These are phyloP conservation scores for Pestalotiopsis sp. DNA, from an alignment of 2,329 filamentous ascomycete species.

Conservation along the genomic window DNA sequence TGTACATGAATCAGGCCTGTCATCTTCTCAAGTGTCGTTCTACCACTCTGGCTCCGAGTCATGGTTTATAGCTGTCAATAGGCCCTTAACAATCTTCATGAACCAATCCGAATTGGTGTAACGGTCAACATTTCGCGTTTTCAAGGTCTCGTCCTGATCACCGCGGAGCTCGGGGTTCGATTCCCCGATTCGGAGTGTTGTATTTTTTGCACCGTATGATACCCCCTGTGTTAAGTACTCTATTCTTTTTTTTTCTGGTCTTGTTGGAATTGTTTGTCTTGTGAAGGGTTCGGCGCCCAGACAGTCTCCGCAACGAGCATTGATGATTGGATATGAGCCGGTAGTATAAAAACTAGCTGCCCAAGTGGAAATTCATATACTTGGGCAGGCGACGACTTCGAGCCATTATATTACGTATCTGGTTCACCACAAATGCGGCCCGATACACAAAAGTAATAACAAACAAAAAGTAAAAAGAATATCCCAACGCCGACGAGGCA, in stretches of 20 bases:
- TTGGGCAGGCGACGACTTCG: neutral
- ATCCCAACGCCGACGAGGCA: neutral
- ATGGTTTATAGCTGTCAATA: too few relatives aligned
- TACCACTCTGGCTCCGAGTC: too few relatives aligned
- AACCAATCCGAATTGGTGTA: conserved; percentile 9
- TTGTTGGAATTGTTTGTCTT: neutral
- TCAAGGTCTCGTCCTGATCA: neutral
- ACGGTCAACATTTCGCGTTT: conserved; percentile 12
- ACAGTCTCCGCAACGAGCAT: neutral
- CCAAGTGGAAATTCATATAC: neutral
- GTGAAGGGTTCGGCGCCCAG: neutral
- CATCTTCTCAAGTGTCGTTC: too few relatives aligned
- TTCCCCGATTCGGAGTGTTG: conserved; percentile 18
- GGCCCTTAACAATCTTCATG: neutral
- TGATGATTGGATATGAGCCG: too few relatives aligned
- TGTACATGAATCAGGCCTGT: too few relatives aligned
- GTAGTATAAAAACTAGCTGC: neutral
- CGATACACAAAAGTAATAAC: neutral
- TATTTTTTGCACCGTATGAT: neutral
- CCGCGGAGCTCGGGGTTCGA: conserved; percentile 20
- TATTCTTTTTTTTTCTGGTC: neutral
- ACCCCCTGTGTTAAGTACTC: neutral
- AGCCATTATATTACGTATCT: neutral
- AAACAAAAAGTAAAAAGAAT: neutral
- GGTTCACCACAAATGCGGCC: neutral